Evolutionary conservation across 164 flowering plant genomes (phyloP).

Genomic region (Sedum album): DNA sequence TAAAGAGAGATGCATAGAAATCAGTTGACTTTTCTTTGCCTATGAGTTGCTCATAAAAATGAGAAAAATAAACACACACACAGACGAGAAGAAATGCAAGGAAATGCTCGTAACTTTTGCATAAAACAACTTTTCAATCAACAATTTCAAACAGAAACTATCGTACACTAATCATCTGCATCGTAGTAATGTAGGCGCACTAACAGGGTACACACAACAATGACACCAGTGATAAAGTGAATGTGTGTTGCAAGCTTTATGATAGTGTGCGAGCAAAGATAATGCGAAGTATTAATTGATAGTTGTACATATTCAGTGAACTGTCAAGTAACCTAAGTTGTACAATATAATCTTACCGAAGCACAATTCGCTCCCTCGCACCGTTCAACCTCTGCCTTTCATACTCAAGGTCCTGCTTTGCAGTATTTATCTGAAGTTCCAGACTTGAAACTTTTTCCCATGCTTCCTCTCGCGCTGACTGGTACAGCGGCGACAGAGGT

Average conservation of each 20-base stretch:
- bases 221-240: not conserved
- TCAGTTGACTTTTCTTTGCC: too few relatives aligned
- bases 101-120: not conserved
- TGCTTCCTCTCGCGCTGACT: conserved; percentile 99
- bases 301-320: not conserved
- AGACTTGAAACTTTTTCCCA: conserved; percentile 91
- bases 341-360: conserved; percentile 38
- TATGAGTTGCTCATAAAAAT: not conserved
- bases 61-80: not conserved
- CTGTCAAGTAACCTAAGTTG: not conserved
- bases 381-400: conserved; percentile 80
- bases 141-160: not conserved
- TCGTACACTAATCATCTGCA: not conserved
- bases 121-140: not conserved
- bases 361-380: conserved; percentile 92
- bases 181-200: not conserved
- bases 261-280: not conserved
- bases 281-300: not conserved
- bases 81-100: not conserved
- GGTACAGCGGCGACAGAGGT: conserved; percentile 49
- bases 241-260: not conserved
- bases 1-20: conserved; percentile 19
- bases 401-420: conserved; percentile 75
- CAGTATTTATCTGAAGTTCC: conserved; percentile 85
- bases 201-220: not conserved